Conservation (phyloP, 805 yeast genomes). For the Spathaspora sp. region DNA sequence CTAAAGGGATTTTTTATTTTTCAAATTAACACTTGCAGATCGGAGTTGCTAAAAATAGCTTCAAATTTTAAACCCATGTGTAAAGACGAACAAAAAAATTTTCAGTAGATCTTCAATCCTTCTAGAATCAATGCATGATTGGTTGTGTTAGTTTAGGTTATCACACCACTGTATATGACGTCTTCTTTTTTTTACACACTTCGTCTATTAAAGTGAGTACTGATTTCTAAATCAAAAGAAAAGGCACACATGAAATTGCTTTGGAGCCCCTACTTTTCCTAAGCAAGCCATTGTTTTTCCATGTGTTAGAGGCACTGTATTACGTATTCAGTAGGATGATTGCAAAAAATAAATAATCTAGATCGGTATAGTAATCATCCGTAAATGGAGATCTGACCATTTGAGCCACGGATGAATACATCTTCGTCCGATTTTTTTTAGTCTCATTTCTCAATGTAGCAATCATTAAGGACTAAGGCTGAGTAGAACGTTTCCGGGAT, state of each 20-base stretch:
- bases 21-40: not conserved
- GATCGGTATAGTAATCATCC: not conserved
- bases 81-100: not conserved
- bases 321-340: not conserved
- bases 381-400: not conserved
- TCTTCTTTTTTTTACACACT: too few relatives aligned
- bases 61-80: not conserved
- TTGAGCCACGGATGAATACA: not conserved
- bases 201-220: not conserved
- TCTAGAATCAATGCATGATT: too few relatives aligned
- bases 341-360: not conserved
- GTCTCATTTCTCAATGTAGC: too few relatives aligned
- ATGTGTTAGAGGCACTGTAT: not conserved
- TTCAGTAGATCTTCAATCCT: not conserved
- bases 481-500: too few relatives aligned
- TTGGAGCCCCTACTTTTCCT: not conserved
- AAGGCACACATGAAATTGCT: not conserved
- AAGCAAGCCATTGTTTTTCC: not conserved
- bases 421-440: too few relatives aligned
- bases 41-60: not conserved
- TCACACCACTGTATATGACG: too few relatives aligned
- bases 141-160: too few relatives aligned
- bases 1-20: not conserved
- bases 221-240: too few relatives aligned
- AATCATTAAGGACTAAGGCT: too few relatives aligned